A percentile compares a stretch with the other conserved stretches of the same genome.
phyloP scores from a whole-genome alignment of 2,329 filamentous ascomycete species.

The Colletotrichum echinochloae region DNA sequence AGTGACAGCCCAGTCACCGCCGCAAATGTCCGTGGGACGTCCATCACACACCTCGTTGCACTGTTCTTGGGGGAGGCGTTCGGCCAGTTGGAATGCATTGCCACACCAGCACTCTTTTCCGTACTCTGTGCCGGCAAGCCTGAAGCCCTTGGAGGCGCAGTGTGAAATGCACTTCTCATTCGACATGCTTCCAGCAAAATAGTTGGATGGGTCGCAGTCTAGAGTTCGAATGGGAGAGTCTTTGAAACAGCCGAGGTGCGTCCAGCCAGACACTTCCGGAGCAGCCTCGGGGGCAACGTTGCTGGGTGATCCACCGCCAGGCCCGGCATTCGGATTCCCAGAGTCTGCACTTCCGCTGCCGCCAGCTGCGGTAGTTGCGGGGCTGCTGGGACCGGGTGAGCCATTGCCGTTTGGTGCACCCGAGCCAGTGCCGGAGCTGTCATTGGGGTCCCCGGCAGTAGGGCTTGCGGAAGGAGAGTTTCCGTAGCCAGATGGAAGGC shows the following conservation, averaged over 20 bases:
- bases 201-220: conserved; percentile 44
- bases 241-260: conserved; percentile 49
- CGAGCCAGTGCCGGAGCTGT: neutral
- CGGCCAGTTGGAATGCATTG: conserved; percentile 38
- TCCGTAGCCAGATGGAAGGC: neutral
- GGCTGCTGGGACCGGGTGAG: neutral
- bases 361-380: neutral
- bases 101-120: conserved; percentile 65
- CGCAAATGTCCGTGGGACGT: conserved; percentile 33
- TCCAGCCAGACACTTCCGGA: conserved; percentile 43
- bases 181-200: conserved; percentile 56
- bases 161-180: conserved; percentile 61
- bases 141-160: conserved; percentile 56
- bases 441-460: neutral
- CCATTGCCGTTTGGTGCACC: conserved; percentile 6
- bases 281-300: conserved; percentile 5
- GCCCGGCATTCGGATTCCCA: neutral
- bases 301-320: conserved; percentile 13
- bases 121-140: conserved; percentile 63
- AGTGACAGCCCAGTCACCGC: conserved; percentile 39
- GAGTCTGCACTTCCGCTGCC: conserved; percentile 7
- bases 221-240: conserved; percentile 43
- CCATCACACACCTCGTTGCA: conserved; percentile 38
- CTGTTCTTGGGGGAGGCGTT: conserved; percentile 29
- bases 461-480: neutral